These are phyloP conservation scores for Xylaria sp. DNA, from an alignment of 2,329 filamentous ascomycete species.

Conservation along the genomic window DNA sequence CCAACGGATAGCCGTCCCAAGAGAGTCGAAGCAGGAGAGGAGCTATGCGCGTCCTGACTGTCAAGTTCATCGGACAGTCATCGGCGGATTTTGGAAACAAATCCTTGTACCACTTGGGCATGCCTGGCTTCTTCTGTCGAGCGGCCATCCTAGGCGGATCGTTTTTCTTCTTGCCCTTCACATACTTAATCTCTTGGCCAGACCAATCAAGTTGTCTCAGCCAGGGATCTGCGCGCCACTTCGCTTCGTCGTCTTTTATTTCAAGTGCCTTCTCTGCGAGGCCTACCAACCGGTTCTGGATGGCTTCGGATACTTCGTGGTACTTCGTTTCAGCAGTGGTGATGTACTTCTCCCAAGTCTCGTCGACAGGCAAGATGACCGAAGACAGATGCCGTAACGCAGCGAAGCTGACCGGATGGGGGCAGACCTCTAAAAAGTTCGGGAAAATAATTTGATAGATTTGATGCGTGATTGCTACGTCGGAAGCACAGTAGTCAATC, in stretches of 20 bases:
- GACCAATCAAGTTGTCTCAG: conserved; percentile 92
- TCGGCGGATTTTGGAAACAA: conserved; percentile 65
- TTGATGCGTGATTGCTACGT: conserved; percentile 86
- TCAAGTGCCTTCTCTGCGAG: conserved; percentile 73
- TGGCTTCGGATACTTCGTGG: conserved; percentile 66
- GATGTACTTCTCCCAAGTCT: conserved; percentile 82
- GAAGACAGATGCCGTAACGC: conserved; percentile 89
- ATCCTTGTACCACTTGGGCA: conserved; percentile 95
- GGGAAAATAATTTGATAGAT: conserved; percentile 95
- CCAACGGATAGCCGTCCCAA: conserved; percentile 84
- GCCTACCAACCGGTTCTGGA: conserved; percentile 66
- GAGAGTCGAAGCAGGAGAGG: conserved; percentile 76
- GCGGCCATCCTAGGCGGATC: conserved; percentile 72
- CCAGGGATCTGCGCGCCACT: conserved; percentile 82
- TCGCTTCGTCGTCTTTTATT: conserved; percentile 61
- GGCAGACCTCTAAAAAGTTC: conserved; percentile 81
- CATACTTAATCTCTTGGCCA: conserved; percentile 85
- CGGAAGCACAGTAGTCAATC: conserved; percentile 88
- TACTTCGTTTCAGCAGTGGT: conserved; percentile 81
- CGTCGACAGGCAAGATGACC: conserved; percentile 85
- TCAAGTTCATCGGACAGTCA: conserved; percentile 59
- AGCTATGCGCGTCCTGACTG: conserved; percentile 81
- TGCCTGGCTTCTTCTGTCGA: conserved; percentile 88
- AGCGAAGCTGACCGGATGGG: conserved; percentile 95
- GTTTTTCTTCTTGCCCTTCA: conserved; percentile 81